Percentiles rank a stretch among this genome's conserved stretches.
Evolutionary conservation across 1,139 yeast genomes (phyloP).

Genomic region (Kodamaea sp.): DNA sequence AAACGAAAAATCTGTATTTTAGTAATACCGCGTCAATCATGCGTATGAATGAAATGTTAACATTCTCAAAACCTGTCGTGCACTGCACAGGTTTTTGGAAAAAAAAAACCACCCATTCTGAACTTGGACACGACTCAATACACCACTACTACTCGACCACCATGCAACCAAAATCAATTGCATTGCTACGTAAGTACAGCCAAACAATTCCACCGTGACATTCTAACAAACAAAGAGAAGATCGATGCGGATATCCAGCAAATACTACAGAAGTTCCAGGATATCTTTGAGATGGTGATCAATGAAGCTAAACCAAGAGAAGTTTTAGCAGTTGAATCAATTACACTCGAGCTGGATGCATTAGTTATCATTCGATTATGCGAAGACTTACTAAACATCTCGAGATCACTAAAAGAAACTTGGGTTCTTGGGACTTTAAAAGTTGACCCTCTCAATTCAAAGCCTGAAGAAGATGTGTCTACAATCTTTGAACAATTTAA

Average conservation of each 20-base stretch:
- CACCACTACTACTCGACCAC: not conserved
- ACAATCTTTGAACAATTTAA: conserved; percentile 38
- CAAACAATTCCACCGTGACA: conserved; percentile 14
- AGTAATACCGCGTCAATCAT: not conserved
- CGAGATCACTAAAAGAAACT: conserved; percentile 48
- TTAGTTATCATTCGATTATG: conserved; percentile 49
- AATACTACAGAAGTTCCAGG: conserved; percentile 41
- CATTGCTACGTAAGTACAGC: conserved; percentile 39
- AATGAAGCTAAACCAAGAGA: conserved; percentile 49
- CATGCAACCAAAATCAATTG: conserved; percentile 46
- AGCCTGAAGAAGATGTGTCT: conserved; percentile 20
- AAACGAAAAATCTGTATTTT: not conserved
- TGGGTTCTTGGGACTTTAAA: conserved; percentile 57
- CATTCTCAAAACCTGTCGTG: too few relatives aligned
- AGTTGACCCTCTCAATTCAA: conserved; percentile 21
- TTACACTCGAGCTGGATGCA: conserved; percentile 54
- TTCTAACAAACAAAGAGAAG: conserved; percentile 29
- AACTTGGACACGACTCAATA: not conserved
- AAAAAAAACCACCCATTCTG: too few relatives aligned
- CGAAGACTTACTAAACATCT: conserved; percentile 49
- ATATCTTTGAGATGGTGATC: conserved; percentile 41
- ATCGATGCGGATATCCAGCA: conserved; percentile 43
- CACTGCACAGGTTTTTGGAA: too few relatives aligned
- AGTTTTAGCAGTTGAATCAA: conserved; percentile 49
- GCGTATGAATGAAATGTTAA: too few relatives aligned